Conservation (phyloP, 1,139 yeast genomes). For the Hyphopichia pseudoburtonii region DNA sequence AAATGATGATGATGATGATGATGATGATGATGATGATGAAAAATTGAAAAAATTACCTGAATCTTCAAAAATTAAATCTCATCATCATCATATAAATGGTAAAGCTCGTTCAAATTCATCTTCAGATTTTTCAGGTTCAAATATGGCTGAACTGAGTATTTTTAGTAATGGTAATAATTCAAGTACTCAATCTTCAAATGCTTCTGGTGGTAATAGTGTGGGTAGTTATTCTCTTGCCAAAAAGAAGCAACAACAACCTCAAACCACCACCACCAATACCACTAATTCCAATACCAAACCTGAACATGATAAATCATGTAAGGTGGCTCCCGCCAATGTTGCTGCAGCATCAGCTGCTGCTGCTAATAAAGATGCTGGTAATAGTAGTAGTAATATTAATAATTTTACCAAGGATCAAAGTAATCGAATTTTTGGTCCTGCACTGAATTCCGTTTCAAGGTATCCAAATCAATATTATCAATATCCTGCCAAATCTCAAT, state of each 20-base stretch:
- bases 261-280: background rate
- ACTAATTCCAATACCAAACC: conserved; percentile 1
- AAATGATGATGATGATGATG: too few relatives aligned
- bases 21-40: too few relatives aligned
- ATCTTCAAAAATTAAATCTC: too few relatives aligned
- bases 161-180: conserved; percentile 9
- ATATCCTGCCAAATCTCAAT: conserved; percentile 24
- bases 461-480: conserved; percentile 19
- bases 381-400: conserved; percentile 8
- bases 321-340: too few relatives aligned
- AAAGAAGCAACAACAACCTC: conserved; percentile 1
- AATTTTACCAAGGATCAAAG: conserved; percentile 19
- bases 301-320: background rate
- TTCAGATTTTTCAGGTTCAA: too few relatives aligned
- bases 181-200: conserved; percentile 9
- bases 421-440: conserved; percentile 16
- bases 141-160: background rate
- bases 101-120: too few relatives aligned
- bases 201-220: conserved; percentile 11
- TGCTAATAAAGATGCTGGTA: background rate
- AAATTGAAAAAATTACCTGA: too few relatives aligned
- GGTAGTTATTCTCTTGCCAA: conserved; percentile 7
- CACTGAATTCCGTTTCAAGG: conserved; percentile 1
- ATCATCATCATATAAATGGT: too few relatives aligned
- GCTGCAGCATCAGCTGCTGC: background rate